Evolutionary conservation across 768 basidiomycete genomes (phyloP).

Genomic region (Lenzites betulinus): DNA sequence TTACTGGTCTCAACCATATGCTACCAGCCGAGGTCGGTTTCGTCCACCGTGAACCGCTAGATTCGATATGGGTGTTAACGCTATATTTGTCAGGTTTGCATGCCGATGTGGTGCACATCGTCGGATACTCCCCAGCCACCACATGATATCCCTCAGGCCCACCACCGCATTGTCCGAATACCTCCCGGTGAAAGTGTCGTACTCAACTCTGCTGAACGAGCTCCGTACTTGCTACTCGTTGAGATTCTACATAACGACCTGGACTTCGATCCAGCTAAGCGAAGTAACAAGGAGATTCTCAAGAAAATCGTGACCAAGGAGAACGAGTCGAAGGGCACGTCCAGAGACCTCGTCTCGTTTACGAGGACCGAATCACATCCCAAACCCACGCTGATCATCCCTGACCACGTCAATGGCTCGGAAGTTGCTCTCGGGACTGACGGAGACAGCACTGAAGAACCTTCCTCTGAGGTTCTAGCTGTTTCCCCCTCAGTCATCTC

Average conservation of each 20-base stretch:
- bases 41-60: not conserved
- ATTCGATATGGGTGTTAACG: not conserved
- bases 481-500: constrained; percentile 13
- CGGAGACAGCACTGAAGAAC: constrained; percentile 20
- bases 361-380: constrained; percentile 13
- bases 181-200: constrained; percentile 98
- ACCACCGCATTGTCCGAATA: constrained; percentile 95
- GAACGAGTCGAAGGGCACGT: constrained; percentile 56
- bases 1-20: constrained; percentile 94
- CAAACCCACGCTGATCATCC: constrained; percentile 2
- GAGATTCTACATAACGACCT: constrained; percentile 90
- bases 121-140: constrained; percentile 54
- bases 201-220: constrained; percentile 94
- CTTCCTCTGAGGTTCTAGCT: constrained; percentile 8
- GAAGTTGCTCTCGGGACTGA: constrained; percentile 32
- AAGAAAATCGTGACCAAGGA: constrained; percentile 75
- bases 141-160: constrained; percentile 55
- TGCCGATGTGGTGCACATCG: constrained; percentile 85
- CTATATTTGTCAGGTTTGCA: constrained; percentile 60
- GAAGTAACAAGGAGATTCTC: constrained; percentile 84
- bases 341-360: constrained; percentile 50
- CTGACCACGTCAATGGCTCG: constrained; percentile 19
- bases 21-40: constrained; percentile 86
- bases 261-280: constrained; percentile 85
- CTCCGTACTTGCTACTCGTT: constrained; percentile 89